Conservation (phyloP, 306 rosid genomes). For the Prinsepia uniflora region DNA sequence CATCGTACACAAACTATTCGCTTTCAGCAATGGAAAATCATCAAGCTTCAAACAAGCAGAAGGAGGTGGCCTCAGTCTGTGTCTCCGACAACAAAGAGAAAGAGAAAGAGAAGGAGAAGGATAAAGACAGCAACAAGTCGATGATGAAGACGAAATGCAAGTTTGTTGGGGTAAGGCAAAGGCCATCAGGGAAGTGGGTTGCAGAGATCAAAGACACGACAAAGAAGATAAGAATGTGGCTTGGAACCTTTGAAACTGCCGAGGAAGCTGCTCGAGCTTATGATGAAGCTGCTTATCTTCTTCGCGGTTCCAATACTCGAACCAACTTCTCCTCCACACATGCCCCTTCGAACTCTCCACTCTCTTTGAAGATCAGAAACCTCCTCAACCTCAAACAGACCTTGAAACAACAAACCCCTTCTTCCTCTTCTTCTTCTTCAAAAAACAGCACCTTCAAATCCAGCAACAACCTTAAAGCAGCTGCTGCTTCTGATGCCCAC, state of each 20-base stretch:
- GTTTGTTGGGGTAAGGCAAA: constrained; percentile 79
- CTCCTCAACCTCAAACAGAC: constrained; percentile 49
- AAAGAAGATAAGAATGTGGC: constrained; percentile 76
- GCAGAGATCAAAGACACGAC: constrained; percentile 91
- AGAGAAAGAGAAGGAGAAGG: constrained; percentile 23
- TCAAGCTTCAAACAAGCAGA: constrained; percentile 20
- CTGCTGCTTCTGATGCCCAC: background rate
- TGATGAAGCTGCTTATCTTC: constrained; percentile 77
- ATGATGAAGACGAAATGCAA: constrained; percentile 34
- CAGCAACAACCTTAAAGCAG: background rate
- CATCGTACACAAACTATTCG: background rate
- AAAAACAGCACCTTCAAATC: constrained; percentile 4
- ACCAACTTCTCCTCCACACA: constrained; percentile 58
- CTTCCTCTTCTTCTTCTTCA: background rate
- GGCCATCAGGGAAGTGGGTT: constrained; percentile 92
- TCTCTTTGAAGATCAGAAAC: constrained; percentile 60
- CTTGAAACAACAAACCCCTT: constrained; percentile 14
- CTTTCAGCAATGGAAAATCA: constrained; percentile 20
- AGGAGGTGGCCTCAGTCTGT: background rate
- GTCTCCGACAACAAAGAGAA: constrained; percentile 18
- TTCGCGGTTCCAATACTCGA: constrained; percentile 64
- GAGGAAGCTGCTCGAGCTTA: constrained; percentile 91
- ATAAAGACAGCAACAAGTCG: constrained; percentile 24
- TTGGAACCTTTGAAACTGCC: constrained; percentile 69
- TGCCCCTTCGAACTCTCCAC: constrained; percentile 40